These are phyloP conservation scores for Hamamelis virginiana DNA, from an alignment of 164 flowering plant species.

Conservation along the genomic window DNA sequence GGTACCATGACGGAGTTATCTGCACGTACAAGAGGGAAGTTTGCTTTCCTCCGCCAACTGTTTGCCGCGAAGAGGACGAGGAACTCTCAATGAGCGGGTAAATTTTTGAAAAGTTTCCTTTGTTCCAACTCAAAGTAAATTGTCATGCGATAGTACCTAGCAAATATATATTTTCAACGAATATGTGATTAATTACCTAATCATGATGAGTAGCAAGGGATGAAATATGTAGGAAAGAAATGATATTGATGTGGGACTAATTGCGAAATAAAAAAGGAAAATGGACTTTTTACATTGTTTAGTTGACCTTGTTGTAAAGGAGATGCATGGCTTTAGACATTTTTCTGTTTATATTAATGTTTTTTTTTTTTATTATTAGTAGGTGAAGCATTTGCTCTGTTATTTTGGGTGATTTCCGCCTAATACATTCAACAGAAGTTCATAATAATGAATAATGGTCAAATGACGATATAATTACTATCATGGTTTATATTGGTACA, in stretches of 20 bases:
- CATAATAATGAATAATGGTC: too few species aligned
- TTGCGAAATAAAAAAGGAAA: slow-evolving; percentile 2
- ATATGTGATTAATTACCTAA: background rate
- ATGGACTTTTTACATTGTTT: background rate
- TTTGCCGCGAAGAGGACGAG: slow-evolving; percentile 68
- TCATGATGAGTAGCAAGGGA: slow-evolving; percentile 7
- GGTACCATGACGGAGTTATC: slow-evolving; percentile 54
- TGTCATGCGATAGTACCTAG: slow-evolving; percentile 9
- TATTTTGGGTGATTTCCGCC: too few species aligned
- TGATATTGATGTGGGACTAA: background rate
- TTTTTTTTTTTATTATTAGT: too few species aligned
- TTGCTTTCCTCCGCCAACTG: slow-evolving; percentile 77
- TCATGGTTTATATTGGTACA: too few species aligned
- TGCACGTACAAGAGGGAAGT: slow-evolving; percentile 67
- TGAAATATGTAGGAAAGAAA: slow-evolving; percentile 8
- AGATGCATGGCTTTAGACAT: slow-evolving; percentile 5
- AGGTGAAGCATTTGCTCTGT: too few species aligned
- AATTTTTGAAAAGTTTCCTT: slow-evolving; percentile 17
- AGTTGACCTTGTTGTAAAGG: slow-evolving; percentile 10
- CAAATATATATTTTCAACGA: background rate
- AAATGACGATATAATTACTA: too few species aligned
- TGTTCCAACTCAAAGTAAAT: slow-evolving; percentile 10
- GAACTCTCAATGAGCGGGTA: slow-evolving; percentile 45
- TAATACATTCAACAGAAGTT: too few species aligned
- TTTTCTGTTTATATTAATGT: slow-evolving; percentile 10